Evolutionary conservation across 495 filamentous ascomycete species (phyloP), one percentile per base, ranked within the genome.

Genomic region (Entonaema liquescens): DNA sequence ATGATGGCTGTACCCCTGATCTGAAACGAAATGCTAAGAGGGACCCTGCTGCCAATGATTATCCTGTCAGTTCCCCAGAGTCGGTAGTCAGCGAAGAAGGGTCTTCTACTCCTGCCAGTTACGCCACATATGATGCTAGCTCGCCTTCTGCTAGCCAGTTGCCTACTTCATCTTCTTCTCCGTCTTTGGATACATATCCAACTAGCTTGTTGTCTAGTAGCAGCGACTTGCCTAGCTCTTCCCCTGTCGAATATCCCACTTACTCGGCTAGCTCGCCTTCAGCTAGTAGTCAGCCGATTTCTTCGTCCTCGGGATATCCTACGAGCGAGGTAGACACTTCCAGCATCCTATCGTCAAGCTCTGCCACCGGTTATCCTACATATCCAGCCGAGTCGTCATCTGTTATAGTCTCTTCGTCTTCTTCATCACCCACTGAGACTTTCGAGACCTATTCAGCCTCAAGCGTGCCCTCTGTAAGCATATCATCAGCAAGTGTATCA

Each of bases 1-100:
- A 69, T 15, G 67, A 68, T 12, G 72, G 66, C 36, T 76, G 74
- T 15, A 19, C 47, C 25, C 56, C 62, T 36, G 53, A 29, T 49
- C 49, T 65, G 0, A 29, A 33, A 12, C 69, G 47, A 42, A 25
- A 68, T 31, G 65, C 44, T 9, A 74, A 63, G 44, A 67, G 59
- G 5, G 58, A 61, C 28, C 54, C 57, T 11, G 40, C 25, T 9
- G 56, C 15, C 38, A 60, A 62, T 33, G 33, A 58, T 6, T 71
- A 68, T 58, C 35, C 71, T 35, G 47, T 59, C 42, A 63, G 63
- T 13, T 6, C 59, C 0, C 58, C 53, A 44, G 31, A 21, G 28
- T 62, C 61, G 12, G 49, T 49, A 3, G 59, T 31, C 3, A 57
- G 21, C 40, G 56, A 57, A 29, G 62, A 19, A 17, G 59, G 47